Evolutionary conservation across 2,329 filamentous ascomycete species (phyloP).

Genomic region (Blastomyces gilchristii): DNA sequence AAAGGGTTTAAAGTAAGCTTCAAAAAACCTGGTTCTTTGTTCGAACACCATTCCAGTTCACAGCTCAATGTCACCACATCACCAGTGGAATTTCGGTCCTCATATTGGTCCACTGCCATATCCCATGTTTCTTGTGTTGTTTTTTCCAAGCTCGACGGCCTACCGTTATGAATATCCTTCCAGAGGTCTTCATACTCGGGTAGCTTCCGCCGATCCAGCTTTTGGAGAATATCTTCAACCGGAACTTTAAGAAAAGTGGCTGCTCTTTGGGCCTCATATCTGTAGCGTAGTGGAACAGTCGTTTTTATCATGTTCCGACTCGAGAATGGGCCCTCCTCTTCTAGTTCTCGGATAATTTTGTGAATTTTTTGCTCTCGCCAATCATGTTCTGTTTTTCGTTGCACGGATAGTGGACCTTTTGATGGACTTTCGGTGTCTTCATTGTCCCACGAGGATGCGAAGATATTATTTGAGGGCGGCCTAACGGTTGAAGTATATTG

Average conservation of each 20-base stretch:
- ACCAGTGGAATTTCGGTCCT: slow-evolving; percentile 20
- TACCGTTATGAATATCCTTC: slow-evolving; percentile 23
- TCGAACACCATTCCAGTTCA: slow-evolving; percentile 30
- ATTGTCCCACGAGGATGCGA: neutral
- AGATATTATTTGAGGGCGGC: neutral
- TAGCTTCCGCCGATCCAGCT: slow-evolving; percentile 6
- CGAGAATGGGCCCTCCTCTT: slow-evolving; percentile 30
- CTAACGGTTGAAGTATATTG: slow-evolving; percentile 4
- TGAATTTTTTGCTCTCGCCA: slow-evolving; percentile 13
- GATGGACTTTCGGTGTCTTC: neutral
- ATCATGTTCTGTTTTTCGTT: neutral
- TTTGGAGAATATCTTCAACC: slow-evolving; percentile 23
- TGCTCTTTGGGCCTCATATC: slow-evolving; percentile 32
- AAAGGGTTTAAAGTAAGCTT: slow-evolving; percentile 34
- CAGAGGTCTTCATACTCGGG: slow-evolving; percentile 25
- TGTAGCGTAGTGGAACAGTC: slow-evolving; percentile 25
- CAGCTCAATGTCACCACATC: slow-evolving; percentile 34
- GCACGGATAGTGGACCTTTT: neutral
- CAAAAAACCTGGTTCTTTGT: slow-evolving; percentile 27
- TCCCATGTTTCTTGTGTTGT: slow-evolving; percentile 27
- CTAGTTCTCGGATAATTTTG: slow-evolving; percentile 22
- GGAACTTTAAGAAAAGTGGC: slow-evolving; percentile 23
- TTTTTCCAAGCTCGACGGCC: slow-evolving; percentile 23
- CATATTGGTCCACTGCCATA: slow-evolving; percentile 24
- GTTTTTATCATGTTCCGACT: slow-evolving; percentile 19